Percentiles rank a stretch among this genome's conserved stretches.
Evolutionary conservation across 805 yeast genomes (phyloP).

Genomic region (Scheffersomyces lignosus): DNA sequence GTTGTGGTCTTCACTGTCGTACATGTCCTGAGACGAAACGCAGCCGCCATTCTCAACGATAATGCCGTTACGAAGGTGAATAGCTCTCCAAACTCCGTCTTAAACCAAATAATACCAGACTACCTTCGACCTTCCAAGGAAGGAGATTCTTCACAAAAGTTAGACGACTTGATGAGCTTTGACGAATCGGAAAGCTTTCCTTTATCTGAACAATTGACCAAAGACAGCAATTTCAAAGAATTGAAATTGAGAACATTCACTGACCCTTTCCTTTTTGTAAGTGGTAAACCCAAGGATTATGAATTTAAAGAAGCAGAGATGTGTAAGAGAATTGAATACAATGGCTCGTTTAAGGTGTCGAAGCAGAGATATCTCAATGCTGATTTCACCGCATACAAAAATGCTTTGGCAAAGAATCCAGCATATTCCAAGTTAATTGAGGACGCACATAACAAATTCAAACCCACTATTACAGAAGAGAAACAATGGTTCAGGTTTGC

Average conservation of each 20-base stretch:
- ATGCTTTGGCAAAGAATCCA: conserved; percentile 7
- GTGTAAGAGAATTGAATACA: conserved; percentile 14
- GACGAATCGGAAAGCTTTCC: conserved; percentile 7
- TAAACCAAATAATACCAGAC: no score
- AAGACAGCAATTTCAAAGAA: conserved; percentile 1
- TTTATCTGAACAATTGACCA: conserved; percentile 1
- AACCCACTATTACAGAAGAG: conserved; percentile 19
- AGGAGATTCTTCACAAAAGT: conserved; percentile 4
- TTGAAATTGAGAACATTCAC: conserved; percentile 12
- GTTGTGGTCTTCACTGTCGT: no score
- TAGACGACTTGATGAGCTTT: conserved; percentile 2
- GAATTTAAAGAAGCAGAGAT: conserved; percentile 10
- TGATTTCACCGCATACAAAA: conserved; percentile 10
- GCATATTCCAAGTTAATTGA: conserved; percentile 14
- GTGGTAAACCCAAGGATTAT: conserved; percentile 6
- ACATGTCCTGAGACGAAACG: no score
- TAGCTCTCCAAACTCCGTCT: no score
- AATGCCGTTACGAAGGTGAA: no score
- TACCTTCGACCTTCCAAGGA: no score
- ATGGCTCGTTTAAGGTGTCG: conserved; percentile 13
- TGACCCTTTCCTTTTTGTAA: conserved; percentile 14
- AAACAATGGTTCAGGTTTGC: conserved; percentile 20
- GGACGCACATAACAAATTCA: conserved; percentile 13
- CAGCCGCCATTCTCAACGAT: no score
- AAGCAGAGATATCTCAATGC: conserved; percentile 15